These are phyloP conservation scores for Eimeria tenella DNA, from an alignment of 169 alveolate species.

Conservation along the genomic window DNA sequence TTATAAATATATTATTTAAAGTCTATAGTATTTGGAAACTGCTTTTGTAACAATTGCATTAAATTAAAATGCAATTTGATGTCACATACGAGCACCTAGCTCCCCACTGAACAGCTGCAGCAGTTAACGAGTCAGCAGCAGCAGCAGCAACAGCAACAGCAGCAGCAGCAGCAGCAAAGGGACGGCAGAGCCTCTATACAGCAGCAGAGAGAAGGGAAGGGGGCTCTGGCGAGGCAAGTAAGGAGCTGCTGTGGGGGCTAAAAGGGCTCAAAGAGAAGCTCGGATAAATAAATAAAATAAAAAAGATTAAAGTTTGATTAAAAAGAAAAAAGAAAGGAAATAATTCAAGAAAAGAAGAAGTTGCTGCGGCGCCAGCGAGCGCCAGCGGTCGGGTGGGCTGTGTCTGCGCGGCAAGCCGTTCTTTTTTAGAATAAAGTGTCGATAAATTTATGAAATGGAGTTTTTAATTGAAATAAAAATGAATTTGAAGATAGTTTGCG, in stretches of 20 bases:
- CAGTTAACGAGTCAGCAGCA: not conserved
- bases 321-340: not conserved
- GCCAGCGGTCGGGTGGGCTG: no score
- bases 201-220: no score
- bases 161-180: conserved; percentile 44
- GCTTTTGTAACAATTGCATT: not conserved
- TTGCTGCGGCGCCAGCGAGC: no score
- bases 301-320: not conserved
- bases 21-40: not conserved
- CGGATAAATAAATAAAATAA: not conserved
- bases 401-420: no score
- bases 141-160: conserved; percentile 26
- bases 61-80: not conserved
- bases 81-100: not conserved
- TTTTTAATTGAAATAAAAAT: no score
- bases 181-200: no score
- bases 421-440: no score
- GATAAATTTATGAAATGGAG: no score
- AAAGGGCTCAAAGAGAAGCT: not conserved
- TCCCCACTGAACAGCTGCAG: not conserved
- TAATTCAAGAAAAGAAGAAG: no score
- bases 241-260: not conserved
- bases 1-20: no score
- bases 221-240: not conserved
- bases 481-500: no score